Percentiles rank a stretch among this genome's conserved stretches.
These are phyloP conservation scores for Phlebopus sp. DNA, from an alignment of 1,284 basidiomycete species.

Conservation along the genomic window DNA sequence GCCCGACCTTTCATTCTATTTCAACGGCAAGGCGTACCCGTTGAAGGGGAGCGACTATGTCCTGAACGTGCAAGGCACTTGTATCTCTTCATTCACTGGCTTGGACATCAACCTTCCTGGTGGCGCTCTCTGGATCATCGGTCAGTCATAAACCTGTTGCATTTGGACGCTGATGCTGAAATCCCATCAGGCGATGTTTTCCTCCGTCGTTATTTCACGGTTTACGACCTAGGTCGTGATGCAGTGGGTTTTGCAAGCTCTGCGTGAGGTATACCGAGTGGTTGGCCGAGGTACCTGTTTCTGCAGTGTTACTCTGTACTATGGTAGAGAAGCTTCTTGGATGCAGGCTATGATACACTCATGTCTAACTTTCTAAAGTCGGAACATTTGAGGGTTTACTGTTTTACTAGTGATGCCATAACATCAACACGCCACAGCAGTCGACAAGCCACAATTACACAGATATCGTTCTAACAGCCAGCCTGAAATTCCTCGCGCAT, in stretches of 20 bases:
- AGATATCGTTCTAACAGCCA: no score
- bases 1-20: conserved; percentile 86
- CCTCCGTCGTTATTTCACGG: conserved; percentile 89
- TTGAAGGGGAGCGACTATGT: conserved; percentile 88
- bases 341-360: no score
- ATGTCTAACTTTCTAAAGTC: no score
- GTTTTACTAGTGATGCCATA: no score
- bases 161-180: conserved; percentile 10
- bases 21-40: conserved; percentile 78
- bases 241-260: conserved; percentile 82
- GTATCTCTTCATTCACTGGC: conserved; percentile 92
- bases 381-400: no score
- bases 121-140: conserved; percentile 91
- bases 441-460: no score
- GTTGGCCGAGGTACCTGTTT: not conserved
- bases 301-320: no score
- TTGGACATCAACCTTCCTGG: conserved; percentile 90
- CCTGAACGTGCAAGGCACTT: conserved; percentile 85
- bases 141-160: conserved; percentile 43
- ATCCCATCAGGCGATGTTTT: conserved; percentile 70
- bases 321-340: no score
- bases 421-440: no score
- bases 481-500: no score
- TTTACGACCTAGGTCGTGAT: conserved; percentile 85
- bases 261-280: conserved; percentile 8